Conservation (phyloP, 2,329 filamentous ascomycete genomes). For the Trichoderma guizhouense region DNA sequence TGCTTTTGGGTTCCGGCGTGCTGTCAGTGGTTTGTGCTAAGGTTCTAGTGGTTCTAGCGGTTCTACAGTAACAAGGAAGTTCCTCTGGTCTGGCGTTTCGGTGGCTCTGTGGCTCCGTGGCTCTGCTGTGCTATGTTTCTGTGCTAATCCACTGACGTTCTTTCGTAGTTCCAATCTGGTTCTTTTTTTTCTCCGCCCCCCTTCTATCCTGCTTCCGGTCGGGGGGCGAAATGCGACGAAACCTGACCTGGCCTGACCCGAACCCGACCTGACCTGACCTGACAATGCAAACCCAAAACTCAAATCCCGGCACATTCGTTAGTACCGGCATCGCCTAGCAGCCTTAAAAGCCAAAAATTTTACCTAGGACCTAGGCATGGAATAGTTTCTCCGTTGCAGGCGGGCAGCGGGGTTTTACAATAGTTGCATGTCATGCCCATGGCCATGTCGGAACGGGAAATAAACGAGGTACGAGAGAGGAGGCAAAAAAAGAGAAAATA, state of each 20-base stretch:
- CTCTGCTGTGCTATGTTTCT: too few species aligned
- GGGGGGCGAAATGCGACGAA: background rate
- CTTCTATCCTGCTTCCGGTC: constrained; percentile 1
- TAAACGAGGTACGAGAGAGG: background rate
- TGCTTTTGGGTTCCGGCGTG: background rate
- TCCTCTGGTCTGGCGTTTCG: background rate
- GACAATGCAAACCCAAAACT: background rate
- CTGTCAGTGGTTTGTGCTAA: too few species aligned
- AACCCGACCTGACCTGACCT: background rate
- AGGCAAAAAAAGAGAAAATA: background rate
- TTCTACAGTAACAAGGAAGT: background rate
- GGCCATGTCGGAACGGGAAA: background rate
- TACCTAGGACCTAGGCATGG: background rate
- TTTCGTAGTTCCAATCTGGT: background rate
- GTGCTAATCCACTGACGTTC: background rate
- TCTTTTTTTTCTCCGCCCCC: constrained; percentile 10
- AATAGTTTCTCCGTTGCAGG: constrained; percentile 7
- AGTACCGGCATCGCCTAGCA: constrained; percentile 14
- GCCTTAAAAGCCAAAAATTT: background rate
- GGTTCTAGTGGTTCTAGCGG: too few species aligned
- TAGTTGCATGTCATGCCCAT: background rate
- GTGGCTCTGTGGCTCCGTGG: background rate
- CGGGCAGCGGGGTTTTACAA: background rate
- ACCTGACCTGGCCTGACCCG: background rate
- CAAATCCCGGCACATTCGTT: background rate